Evolutionary conservation across 495 filamentous ascomycete genomes (phyloP).

Genomic region (Talaromyces borbonicus): DNA sequence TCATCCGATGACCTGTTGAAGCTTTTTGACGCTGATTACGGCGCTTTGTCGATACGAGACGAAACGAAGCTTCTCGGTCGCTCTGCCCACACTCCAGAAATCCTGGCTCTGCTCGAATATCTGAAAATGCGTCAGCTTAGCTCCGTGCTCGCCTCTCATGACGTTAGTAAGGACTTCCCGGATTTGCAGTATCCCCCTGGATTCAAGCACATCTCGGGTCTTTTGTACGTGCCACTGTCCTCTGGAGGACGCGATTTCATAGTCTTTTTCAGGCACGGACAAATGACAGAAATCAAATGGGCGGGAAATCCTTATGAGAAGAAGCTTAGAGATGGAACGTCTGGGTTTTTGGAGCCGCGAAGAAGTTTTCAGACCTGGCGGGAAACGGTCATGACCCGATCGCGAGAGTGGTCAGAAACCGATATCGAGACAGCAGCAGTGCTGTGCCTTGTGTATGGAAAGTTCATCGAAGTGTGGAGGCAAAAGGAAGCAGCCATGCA

Average conservation of each 20-base stretch:
- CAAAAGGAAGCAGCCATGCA: constrained; percentile 83
- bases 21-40: constrained; percentile 83
- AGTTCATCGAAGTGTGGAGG: constrained; percentile 87
- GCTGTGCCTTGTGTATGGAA: constrained; percentile 82
- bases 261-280: constrained; percentile 78
- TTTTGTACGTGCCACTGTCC: constrained; percentile 78
- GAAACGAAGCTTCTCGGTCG: constrained; percentile 83
- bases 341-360: constrained; percentile 62
- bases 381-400: constrained; percentile 66
- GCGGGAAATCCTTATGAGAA: constrained; percentile 92
- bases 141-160: constrained; percentile 71
- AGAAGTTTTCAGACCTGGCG: constrained; percentile 70
- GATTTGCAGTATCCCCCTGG: constrained; percentile 75
- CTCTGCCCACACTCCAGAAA: constrained; percentile 68
- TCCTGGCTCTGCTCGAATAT: constrained; percentile 79
- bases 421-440: constrained; percentile 81
- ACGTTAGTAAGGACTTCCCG: constrained; percentile 70
- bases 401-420: constrained; percentile 59
- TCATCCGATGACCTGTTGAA: constrained; percentile 80
- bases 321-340: constrained; percentile 53
- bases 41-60: constrained; percentile 72
- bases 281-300: constrained; percentile 76
- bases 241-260: constrained; percentile 76
- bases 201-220: constrained; percentile 66
- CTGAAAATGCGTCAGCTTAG: constrained; percentile 64